Percentiles rank a stretch among this genome's conserved stretches.
Evolutionary conservation across 2,329 filamentous ascomycete species (phyloP).

Genomic region (Cercospora berteroae): DNA sequence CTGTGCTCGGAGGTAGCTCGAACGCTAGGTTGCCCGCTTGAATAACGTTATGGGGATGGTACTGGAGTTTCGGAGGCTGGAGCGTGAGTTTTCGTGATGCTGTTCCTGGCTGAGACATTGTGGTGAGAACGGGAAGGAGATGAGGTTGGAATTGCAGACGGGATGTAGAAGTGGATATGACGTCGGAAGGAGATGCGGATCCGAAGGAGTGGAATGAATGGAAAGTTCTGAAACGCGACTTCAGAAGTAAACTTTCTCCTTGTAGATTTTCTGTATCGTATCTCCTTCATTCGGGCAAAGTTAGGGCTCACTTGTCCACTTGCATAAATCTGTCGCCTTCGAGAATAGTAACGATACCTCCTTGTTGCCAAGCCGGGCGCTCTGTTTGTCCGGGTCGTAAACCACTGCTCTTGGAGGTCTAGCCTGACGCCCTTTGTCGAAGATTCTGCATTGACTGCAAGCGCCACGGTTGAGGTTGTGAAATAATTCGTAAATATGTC

Average conservation of each 20-base stretch:
- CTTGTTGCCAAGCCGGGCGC: constrained; percentile 1
- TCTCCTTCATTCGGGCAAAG: not conserved
- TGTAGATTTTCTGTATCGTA: not conserved
- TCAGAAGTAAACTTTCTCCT: not conserved
- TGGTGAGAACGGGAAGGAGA: not conserved
- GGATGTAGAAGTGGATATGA: not conserved
- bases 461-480: not conserved
- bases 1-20: constrained; percentile 1
- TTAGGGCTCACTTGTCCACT: not conserved
- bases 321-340: not conserved
- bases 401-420: constrained; percentile 7
- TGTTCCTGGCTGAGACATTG: not conserved
- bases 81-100: not conserved
- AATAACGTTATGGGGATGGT: not conserved
- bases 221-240: too few species aligned
- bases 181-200: not conserved
- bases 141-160: not conserved
- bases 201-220: not conserved
- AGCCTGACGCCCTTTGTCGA: constrained; percentile 4
- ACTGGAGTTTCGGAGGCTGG: not conserved
- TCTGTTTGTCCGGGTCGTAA: not conserved
- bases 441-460: not conserved
- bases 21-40: constrained; percentile 4
- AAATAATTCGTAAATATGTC: not conserved
- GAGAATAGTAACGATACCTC: not conserved